Evolutionary conservation across 208 protist genomes (phyloP), one percentile per base, ranked within the genome.

Genomic region (Naegleria gruberi): DNA sequence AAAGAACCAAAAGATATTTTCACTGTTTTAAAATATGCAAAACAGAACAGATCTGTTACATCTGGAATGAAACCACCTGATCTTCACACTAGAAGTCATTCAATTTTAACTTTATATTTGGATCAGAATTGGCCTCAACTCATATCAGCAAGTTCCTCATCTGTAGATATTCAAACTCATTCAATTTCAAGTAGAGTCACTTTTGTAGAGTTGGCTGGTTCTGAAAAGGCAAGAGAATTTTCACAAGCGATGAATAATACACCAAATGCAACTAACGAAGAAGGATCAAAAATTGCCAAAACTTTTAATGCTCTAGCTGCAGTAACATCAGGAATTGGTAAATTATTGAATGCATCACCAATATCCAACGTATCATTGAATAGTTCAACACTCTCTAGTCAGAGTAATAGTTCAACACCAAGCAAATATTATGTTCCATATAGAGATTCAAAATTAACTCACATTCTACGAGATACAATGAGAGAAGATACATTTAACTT

Each of bases 251-350:
- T 34, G 17, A n/a, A 5, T 46, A 19, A 8, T 19, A 42, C 40
- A 26, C 6, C 7, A 45, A 0, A 10, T 40, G 0, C 30, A 15
- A n/a, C 15, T 0, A 86, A 26, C 45, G 82, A 86, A 17, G 82
- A 86, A 4, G 82, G 82, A 30, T 23, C 43, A 17, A 43, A 46
- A 43, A 86, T 86, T 46, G 82, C 82, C 17, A 86, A 26, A 46
- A 86, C 82, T 45, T 86, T 86, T 44, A 86, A 86, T 86, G 82
- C 82, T 86, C 19, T 86, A 86, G 34, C 82, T 30, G 23, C 82
- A 30, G 34, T 86, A 23, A 65, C 30, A 19, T 30, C 51, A 10
- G 15, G 19, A 10, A 30, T 65, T 30, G 51, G 51, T 30, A 65
- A 65, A 65, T 3, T 19, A n/a, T n/a, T n/a, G n/a, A n/a, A n/a